Evolutionary conservation across 441 rosid species (phyloP).

Genomic region (Eruca vesicaria): DNA sequence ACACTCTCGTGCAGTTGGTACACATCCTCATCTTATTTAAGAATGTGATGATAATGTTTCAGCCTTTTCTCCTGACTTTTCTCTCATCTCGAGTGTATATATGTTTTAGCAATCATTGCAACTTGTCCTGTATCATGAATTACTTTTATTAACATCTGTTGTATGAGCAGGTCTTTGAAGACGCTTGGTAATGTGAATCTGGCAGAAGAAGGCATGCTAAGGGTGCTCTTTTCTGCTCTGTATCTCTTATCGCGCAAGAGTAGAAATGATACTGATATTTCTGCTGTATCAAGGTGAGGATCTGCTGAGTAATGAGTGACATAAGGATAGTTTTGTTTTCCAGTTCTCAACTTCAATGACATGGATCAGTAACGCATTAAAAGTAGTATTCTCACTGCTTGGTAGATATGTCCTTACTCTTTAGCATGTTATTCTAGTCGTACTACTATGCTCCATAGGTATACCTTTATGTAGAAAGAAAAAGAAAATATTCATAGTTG

Average conservation of each 20-base stretch:
- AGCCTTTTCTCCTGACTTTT: conserved; percentile 6
- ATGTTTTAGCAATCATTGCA: conserved; percentile 6
- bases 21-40: background rate
- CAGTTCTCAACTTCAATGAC: conserved; percentile 12
- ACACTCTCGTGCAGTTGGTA: conserved; percentile 2
- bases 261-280: conserved; percentile 72
- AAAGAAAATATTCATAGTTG: background rate
- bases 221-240: conserved; percentile 75
- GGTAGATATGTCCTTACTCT: conserved; percentile 8
- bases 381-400: conserved; percentile 14
- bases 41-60: conserved; percentile 11
- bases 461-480: background rate
- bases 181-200: conserved; percentile 75
- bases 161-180: conserved; percentile 74
- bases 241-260: conserved; percentile 67
- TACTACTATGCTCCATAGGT: conserved; percentile 4
- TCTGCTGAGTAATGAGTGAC: conserved; percentile 25
- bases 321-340: conserved; percentile 13
- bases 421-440: background rate
- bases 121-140: conserved; percentile 19
- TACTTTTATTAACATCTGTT: conserved; percentile 25
- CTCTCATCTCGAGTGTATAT: conserved; percentile 16
- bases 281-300: conserved; percentile 88
- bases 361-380: conserved; percentile 2
- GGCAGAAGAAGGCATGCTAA: conserved; percentile 95